Evolutionary conservation across 257 asterid genomes (phyloP), one percentile per base, ranked within the genome.

Genomic region (Ehretia macrophylla): DNA sequence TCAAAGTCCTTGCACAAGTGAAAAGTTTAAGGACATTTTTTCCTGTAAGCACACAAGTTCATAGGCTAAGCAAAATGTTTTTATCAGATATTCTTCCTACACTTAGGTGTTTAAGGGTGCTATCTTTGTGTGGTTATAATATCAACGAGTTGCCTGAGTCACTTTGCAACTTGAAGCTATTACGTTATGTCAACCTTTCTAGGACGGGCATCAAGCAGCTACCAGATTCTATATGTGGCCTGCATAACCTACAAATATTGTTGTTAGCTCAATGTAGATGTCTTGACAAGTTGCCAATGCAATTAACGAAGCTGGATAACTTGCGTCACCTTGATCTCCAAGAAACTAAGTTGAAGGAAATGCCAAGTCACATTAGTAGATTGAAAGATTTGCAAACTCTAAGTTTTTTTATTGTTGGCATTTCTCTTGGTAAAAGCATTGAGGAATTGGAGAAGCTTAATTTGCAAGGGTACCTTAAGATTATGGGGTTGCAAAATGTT

Each of bases 151-250:
- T 83, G 22, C 90, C 90, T 8, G 70, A 72, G 70, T 56, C 74
- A 0, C 35, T 80, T 46, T 68, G 85, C 71, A 67, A 75, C 67
- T 68, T 83, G 81, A 66, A 73, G 39, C 90, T 69, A 67, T 40
- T 83, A 45, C 67, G 85, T 59, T 83, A 80, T 64, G 77, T 80
- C 37, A 76, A 83, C 64, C 69, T 83, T 11, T 79, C 88, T n/a
- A 75, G 79, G 44, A 84, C 84, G 56, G 68, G 74, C 5, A 76
- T 84, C n/a, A 57, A 56, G 5, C 62, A 71, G 17, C 39, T 83
- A 69, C 85, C 88, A 0, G 67, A 72, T 40, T 64, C 79, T 51
- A 47, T 84, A 45, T 46, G 81, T 23, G 79, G 69, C 32, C 72
- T 81, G 64, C 50, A 51, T 72, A 57, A 72, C 52, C 68, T 84